Percentiles rank a stretch among this genome's conserved stretches.
Evolutionary conservation across 2,329 filamentous ascomycete species (phyloP).

Genomic region (Acrocalymma vagum): DNA sequence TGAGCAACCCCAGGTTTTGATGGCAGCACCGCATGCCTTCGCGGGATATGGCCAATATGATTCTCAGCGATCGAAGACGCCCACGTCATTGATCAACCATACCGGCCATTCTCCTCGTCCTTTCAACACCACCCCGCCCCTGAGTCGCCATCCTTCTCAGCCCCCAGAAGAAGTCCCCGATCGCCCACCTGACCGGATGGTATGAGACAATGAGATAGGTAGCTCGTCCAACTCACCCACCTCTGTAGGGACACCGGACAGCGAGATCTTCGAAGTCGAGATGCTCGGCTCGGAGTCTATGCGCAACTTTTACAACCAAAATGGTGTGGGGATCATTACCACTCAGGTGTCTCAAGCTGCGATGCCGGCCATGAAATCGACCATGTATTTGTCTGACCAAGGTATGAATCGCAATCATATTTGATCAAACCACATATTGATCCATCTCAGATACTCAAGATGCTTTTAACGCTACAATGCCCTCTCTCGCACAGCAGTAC

Average conservation of each 20-base stretch:
- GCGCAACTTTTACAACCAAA: constrained; percentile 36
- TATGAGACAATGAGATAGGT: constrained; percentile 41
- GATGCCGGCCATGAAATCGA: constrained; percentile 29
- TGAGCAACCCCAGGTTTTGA: constrained; percentile 27
- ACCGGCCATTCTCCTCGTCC: constrained; percentile 42
- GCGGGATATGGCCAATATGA: constrained; percentile 33
- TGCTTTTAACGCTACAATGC: constrained; percentile 30
- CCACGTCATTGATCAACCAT: constrained; percentile 44
- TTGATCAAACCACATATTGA: no score
- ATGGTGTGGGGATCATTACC: constrained; percentile 28
- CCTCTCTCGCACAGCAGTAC: constrained; percentile 28
- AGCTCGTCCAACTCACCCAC: constrained; percentile 46
- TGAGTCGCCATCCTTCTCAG: constrained; percentile 42
- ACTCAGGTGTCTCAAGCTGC: constrained; percentile 34
- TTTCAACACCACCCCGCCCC: constrained; percentile 41
- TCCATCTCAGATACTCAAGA: constrained; percentile 35
- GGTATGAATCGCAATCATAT: constrained; percentile 26
- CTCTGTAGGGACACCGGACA: constrained; percentile 44
- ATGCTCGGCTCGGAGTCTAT: constrained; percentile 41
- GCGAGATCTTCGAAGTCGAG: constrained; percentile 40
- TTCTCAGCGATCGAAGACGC: constrained; percentile 40
- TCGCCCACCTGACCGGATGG: constrained; percentile 37
- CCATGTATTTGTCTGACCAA: constrained; percentile 30
- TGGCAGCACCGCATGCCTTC: constrained; percentile 28
- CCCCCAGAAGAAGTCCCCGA: constrained; percentile 35